Conservation (phyloP, 179 eudicot genomes). For the Silene noctiflora region DNA sequence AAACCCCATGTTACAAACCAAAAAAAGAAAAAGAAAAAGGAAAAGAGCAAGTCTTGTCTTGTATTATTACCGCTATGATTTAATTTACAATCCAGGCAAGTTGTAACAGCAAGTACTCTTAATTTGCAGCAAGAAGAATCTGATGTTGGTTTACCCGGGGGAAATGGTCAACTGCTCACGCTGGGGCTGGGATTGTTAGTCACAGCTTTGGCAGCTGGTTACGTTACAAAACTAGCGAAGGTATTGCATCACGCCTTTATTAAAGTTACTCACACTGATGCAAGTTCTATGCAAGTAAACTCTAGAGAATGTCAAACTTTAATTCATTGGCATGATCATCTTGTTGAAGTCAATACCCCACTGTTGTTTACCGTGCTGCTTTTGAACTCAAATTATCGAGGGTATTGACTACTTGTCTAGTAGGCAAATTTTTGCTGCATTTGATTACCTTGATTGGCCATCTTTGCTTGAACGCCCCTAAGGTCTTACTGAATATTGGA, state of each 20-base stretch:
- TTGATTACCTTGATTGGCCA: too few relatives aligned
- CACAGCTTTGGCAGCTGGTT: slow-evolving; percentile 82
- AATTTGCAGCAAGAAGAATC: slow-evolving; percentile 83
- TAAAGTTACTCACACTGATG: not conserved
- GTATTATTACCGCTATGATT: not conserved
- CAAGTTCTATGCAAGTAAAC: not conserved
- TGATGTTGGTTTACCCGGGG: slow-evolving; percentile 48
- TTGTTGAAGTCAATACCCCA: slow-evolving; percentile 1
- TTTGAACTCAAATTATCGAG: not conserved
- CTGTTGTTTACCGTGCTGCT: not conserved
- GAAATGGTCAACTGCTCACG: slow-evolving; percentile 74
- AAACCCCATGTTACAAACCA: not conserved
- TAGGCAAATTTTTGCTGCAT: too few relatives aligned
- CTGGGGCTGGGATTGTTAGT: slow-evolving; percentile 80
- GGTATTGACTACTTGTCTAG: not conserved
- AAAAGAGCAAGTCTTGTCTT: not conserved
- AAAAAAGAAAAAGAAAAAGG: too few relatives aligned
- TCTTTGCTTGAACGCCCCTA: too few relatives aligned
- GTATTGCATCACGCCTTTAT: slow-evolving; percentile 27
- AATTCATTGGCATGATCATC: not conserved
- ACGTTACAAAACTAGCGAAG: slow-evolving; percentile 88
- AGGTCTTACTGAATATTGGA: too few relatives aligned
- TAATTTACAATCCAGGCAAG: too few relatives aligned
- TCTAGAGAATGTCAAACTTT: not conserved
- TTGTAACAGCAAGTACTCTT: slow-evolving; percentile 2